A percentile compares a stretch with the other conserved stretches of the same genome.
Evolutionary conservation across 2,329 filamentous ascomycete species (phyloP).

Genomic region (Cytospora piceae): DNA sequence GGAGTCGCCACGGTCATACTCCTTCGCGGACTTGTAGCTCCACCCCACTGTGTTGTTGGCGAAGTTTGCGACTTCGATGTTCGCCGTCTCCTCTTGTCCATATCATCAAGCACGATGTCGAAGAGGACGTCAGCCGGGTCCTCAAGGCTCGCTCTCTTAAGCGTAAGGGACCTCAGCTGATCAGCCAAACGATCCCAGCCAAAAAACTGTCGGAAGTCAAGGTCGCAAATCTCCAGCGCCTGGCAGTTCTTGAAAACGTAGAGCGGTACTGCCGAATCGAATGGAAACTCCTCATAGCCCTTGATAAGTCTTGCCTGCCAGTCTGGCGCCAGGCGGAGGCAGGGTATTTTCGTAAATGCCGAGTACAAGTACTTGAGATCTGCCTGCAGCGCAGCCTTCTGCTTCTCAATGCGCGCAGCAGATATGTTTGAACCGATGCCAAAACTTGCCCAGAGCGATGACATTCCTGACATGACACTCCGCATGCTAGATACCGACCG

Average conservation of each 20-base stretch:
- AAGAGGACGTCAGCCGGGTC: constrained; percentile 89
- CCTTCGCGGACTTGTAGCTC: constrained; percentile 58
- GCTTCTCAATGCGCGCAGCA: constrained; percentile 82
- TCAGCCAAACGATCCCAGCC: constrained; percentile 95
- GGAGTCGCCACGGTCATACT: constrained; percentile 65
- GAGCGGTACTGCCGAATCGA: constrained; percentile 95
- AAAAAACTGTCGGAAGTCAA: constrained; percentile 96
- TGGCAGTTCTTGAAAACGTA: constrained; percentile 97
- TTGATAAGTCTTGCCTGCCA: constrained; percentile 87
- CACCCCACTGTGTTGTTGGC: constrained; percentile 71
- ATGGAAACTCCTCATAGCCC: constrained; percentile 96
- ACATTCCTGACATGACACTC: constrained; percentile 97
- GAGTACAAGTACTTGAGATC: constrained; percentile 97
- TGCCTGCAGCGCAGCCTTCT: constrained; percentile 80
- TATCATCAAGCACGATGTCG: constrained; percentile 93
- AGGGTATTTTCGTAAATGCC: constrained; percentile 97
- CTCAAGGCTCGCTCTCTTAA: constrained; percentile 86
- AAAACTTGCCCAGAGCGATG: constrained; percentile 86
- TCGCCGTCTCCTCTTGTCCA: constrained; percentile 86
- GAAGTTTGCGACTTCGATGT: constrained; percentile 86
- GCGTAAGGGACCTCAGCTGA: constrained; percentile 83
- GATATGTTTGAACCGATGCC: constrained; percentile 80
- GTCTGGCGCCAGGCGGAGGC: constrained; percentile 86
- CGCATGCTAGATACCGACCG: constrained; percentile 95
- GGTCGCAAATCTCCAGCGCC: constrained; percentile 89